Percentiles rank a stretch among this genome's conserved stretches.
Evolutionary conservation across 495 filamentous ascomycete species (phyloP).

Genomic region (Penicillium soppii): DNA sequence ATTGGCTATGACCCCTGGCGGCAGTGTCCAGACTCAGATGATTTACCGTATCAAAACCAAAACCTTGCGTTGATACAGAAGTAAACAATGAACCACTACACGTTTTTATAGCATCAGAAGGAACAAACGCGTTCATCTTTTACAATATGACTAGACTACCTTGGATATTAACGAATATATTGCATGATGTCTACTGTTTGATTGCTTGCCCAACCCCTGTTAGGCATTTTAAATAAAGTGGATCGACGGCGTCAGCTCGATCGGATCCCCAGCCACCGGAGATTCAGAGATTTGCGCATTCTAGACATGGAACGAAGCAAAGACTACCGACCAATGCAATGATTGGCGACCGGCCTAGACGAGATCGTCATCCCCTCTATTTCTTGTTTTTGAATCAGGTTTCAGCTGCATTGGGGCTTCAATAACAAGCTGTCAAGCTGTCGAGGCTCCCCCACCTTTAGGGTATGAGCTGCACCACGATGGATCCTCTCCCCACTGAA

Average conservation of each 20-base stretch:
- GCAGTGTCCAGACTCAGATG: slow-evolving; percentile 12
- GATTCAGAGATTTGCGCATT: slow-evolving; percentile 23
- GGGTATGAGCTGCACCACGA: slow-evolving; percentile 7
- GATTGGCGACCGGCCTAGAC: slow-evolving; percentile 21
- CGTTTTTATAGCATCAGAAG: too few species aligned
- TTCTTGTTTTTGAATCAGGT: slow-evolving; percentile 22
- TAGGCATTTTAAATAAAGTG: slow-evolving; percentile 18
- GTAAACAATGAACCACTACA: not conserved
- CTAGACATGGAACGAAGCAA: slow-evolving; percentile 11
- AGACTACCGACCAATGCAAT: slow-evolving; percentile 12
- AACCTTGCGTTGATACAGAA: not conserved
- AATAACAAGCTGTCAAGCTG: slow-evolving; percentile 15
- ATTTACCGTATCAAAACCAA: slow-evolving; percentile 17
- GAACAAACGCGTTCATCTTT: not conserved
- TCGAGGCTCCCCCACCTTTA: slow-evolving; percentile 17
- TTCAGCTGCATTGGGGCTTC: slow-evolving; percentile 18
- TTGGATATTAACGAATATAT: slow-evolving; percentile 4
- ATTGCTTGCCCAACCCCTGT: slow-evolving; percentile 10
- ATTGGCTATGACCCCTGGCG: slow-evolving; percentile 26
- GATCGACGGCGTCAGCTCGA: slow-evolving; percentile 25
- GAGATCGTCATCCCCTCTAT: slow-evolving; percentile 21
- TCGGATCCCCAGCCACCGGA: slow-evolving; percentile 28
- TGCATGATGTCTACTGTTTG: not conserved
- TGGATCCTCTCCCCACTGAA: slow-evolving; percentile 12
- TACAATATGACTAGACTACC: too few species aligned